Conservation (phyloP, 1,284 basidiomycete species). For the Ceratobasidium sp. region DNA sequence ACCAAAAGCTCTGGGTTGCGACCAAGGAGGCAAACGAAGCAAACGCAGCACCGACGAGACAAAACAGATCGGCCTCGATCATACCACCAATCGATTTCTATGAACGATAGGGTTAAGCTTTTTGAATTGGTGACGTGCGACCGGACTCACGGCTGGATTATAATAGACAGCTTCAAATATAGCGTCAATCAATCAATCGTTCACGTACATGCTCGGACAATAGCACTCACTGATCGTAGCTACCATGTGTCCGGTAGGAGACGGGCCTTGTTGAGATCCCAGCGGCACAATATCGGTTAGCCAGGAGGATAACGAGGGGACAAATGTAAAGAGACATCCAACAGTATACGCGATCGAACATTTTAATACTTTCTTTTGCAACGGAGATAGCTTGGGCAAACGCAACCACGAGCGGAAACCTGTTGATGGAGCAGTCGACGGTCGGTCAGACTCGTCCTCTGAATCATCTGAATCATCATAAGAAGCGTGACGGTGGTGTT, state of each 20-base stretch:
- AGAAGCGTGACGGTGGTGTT: neutral
- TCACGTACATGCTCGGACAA: neutral
- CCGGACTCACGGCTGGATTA: slow-evolving; percentile 63
- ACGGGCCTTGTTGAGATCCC: slow-evolving; percentile 60
- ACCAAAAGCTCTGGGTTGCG: slow-evolving; percentile 79
- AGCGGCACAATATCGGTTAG: slow-evolving; percentile 68
- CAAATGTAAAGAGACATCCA: slow-evolving; percentile 92
- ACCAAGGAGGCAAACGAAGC: slow-evolving; percentile 76
- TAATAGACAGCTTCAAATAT: slow-evolving; percentile 64
- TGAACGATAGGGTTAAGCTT: slow-evolving; percentile 21
- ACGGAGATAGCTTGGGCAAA: slow-evolving; percentile 56
- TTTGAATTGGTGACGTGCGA: neutral
- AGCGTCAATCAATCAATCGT: neutral
- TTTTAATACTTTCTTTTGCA: slow-evolving; percentile 83
- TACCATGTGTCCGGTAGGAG: slow-evolving; percentile 86
- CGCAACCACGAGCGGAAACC: neutral
- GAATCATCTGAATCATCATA: slow-evolving; percentile 5
- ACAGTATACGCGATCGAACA: slow-evolving; percentile 91
- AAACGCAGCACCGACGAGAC: slow-evolving; percentile 74
- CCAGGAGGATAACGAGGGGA: slow-evolving; percentile 68
- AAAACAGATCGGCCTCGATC: slow-evolving; percentile 87
- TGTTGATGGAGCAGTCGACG: neutral
- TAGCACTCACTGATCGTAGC: slow-evolving; percentile 74
- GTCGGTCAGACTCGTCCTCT: slow-evolving; percentile 9
- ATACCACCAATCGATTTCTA: slow-evolving; percentile 85